These are phyloP conservation scores for Hepatocystis sp. DNA, from an alignment of 169 alveolate species.

Conservation along the genomic window DNA sequence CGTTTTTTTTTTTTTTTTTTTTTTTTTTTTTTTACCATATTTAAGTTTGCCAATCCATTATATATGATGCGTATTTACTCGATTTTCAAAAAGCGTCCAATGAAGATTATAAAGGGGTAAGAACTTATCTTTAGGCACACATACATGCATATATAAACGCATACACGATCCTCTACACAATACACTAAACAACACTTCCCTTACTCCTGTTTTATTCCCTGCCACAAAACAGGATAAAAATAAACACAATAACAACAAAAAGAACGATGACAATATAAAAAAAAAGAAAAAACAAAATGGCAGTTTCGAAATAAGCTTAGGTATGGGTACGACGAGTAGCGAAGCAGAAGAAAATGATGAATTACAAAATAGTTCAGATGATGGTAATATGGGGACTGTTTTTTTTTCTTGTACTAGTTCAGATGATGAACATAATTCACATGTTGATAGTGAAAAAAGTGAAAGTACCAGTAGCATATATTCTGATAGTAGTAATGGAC, in stretches of 20 bases:
- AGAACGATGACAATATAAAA: too few species aligned
- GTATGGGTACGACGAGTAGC: neutral
- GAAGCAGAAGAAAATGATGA: slow-evolving; percentile 7
- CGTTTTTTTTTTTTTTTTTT: too few species aligned
- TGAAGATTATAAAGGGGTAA: too few species aligned
- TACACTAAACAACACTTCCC: too few species aligned
- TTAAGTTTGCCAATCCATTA: slow-evolving; percentile 63
- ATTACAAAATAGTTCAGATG: slow-evolving; percentile 22
- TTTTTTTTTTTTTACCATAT: neutral
- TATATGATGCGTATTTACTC: slow-evolving; percentile 45
- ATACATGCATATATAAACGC: too few species aligned
- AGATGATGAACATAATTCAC: slow-evolving; percentile 7
- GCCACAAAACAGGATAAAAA: too few species aligned
- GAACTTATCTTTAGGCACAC: too few species aligned
- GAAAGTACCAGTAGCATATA: too few species aligned
- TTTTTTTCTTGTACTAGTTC: slow-evolving; percentile 29
- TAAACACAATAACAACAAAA: slow-evolving; percentile 14
- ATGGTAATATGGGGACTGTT: slow-evolving; percentile 17
- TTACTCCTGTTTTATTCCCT: too few species aligned
- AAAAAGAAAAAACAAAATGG: too few species aligned
- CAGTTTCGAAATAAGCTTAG: slow-evolving; percentile 1
- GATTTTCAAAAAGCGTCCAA: slow-evolving; percentile 28
- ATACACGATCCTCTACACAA: too few species aligned
- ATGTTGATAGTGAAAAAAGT: slow-evolving; percentile 4
- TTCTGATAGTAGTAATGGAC: too few species aligned